A percentile compares a stretch with the other conserved stretches of the same genome.
Evolutionary conservation across 2,329 filamentous ascomycete species (phyloP).

Genomic region (Aureobasidium leucospermi): DNA sequence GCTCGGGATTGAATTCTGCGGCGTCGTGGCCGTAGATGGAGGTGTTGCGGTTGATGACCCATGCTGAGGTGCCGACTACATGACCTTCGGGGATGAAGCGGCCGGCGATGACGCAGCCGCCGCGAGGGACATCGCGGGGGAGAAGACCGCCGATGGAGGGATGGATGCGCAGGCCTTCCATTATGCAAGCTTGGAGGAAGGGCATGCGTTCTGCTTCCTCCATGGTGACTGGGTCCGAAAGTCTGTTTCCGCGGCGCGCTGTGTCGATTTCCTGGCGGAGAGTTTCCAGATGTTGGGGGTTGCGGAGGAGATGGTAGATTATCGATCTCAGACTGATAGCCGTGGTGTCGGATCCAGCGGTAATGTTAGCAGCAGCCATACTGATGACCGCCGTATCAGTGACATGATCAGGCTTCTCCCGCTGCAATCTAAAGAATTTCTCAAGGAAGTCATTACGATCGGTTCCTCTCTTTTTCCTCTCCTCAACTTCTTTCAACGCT

Average conservation of each 20-base stretch:
- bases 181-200: conserved; percentile 26
- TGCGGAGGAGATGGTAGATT: conserved; percentile 27
- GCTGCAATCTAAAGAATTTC: conserved; percentile 10
- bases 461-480: neutral
- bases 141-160: conserved; percentile 21
- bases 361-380: conserved; percentile 19
- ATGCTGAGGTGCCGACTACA: conserved; percentile 38
- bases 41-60: conserved; percentile 34
- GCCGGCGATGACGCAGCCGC: conserved; percentile 22
- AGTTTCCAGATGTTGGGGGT: conserved; percentile 20
- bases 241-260: neutral
- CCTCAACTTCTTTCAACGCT: conserved; percentile 9
- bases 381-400: conserved; percentile 18
- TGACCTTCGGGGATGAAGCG: conserved; percentile 41
- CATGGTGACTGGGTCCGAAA: conserved; percentile 18
- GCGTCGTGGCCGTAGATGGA: conserved; percentile 35
- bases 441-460: conserved; percentile 11
- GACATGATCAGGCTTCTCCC: conserved; percentile 11
- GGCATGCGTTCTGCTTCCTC: conserved; percentile 22
- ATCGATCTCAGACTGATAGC: conserved; percentile 27
- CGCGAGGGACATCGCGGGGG: conserved; percentile 1
- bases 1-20: conserved; percentile 40
- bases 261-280: conserved; percentile 18
- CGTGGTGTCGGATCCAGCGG: conserved; percentile 29
- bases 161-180: conserved; percentile 26